A percentile compares a stretch with the other conserved stretches of the same genome.
These are phyloP conservation scores for Sextonia rubra DNA, from an alignment of 164 flowering plant species.

Conservation along the genomic window DNA sequence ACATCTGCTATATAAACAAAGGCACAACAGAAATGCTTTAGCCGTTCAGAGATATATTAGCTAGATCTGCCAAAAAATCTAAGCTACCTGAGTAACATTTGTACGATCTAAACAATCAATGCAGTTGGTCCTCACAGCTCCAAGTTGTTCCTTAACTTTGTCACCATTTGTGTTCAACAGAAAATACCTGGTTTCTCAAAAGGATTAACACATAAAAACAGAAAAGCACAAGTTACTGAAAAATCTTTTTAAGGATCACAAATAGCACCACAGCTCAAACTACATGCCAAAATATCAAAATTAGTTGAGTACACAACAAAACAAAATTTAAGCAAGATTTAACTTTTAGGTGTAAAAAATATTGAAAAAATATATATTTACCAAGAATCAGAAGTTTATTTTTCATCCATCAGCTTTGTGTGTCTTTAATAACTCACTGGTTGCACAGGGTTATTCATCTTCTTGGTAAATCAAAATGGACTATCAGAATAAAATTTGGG, in stretches of 20 bases:
- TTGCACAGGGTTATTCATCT: no score
- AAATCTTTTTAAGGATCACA: background rate
- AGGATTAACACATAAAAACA: background rate
- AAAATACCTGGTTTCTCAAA: constrained; percentile 48
- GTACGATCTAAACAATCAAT: constrained; percentile 98
- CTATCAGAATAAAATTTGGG: no score
- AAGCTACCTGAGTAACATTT: constrained; percentile 82
- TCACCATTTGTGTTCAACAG: constrained; percentile 70
- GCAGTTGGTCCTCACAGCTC: constrained; percentile 89
- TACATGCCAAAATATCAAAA: background rate
- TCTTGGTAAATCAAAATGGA: no score
- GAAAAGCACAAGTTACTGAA: no score
- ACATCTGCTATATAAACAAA: background rate
- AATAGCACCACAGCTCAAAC: background rate
- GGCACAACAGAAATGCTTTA: background rate
- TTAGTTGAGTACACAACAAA: background rate
- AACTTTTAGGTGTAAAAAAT: no score
- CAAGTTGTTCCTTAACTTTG: constrained; percentile 79
- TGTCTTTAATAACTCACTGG: no score
- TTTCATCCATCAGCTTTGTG: no score
- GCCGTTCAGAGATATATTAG: background rate
- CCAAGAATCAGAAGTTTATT: no score
- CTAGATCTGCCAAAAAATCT: background rate
- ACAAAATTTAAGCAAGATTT: background rate
- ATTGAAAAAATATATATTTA: background rate